These are phyloP conservation scores for Microbotryum saponariae DNA, from an alignment of 1,284 basidiomycete genomes.

Conservation along the genomic window DNA sequence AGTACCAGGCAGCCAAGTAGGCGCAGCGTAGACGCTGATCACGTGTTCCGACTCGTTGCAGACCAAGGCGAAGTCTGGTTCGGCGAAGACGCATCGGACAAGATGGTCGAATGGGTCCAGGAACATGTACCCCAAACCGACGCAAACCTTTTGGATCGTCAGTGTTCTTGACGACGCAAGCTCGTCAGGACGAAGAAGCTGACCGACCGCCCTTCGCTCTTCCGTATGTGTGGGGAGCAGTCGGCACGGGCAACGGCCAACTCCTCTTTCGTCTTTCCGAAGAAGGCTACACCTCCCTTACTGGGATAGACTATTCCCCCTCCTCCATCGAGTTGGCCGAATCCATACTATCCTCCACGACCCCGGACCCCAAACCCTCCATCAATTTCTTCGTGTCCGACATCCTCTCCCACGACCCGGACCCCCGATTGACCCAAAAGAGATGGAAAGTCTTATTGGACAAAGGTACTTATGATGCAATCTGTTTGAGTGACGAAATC, in stretches of 20 bases:
- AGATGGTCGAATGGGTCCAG: conserved; percentile 53
- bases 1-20: background rate
- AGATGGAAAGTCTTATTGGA: conserved; percentile 42
- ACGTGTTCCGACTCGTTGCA: background rate
- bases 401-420: conserved; percentile 31
- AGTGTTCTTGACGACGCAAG: background rate
- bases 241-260: conserved; percentile 80
- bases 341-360: conserved; percentile 17
- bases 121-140: conserved; percentile 28
- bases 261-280: conserved; percentile 65
- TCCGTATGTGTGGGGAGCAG: conserved; percentile 21
- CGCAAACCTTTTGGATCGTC: conserved; percentile 34
- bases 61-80: conserved; percentile 92
- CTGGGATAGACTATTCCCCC: conserved; percentile 74
- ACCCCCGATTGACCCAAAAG: conserved; percentile 12
- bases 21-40: background rate
- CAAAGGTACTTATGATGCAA: conserved; percentile 68
- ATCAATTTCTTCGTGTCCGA: conserved; percentile 37
- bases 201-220: background rate
- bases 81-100: conserved; percentile 67
- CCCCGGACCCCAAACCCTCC: conserved; percentile 4
- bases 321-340: conserved; percentile 53
- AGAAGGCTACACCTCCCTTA: conserved; percentile 56
- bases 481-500: conserved; percentile 63
- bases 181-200: too few relatives aligned